Evolutionary conservation across 2,329 filamentous ascomycete genomes (phyloP), one percentile per base, ranked within the genome.

Genomic region (Microcyclosporella mali): DNA sequence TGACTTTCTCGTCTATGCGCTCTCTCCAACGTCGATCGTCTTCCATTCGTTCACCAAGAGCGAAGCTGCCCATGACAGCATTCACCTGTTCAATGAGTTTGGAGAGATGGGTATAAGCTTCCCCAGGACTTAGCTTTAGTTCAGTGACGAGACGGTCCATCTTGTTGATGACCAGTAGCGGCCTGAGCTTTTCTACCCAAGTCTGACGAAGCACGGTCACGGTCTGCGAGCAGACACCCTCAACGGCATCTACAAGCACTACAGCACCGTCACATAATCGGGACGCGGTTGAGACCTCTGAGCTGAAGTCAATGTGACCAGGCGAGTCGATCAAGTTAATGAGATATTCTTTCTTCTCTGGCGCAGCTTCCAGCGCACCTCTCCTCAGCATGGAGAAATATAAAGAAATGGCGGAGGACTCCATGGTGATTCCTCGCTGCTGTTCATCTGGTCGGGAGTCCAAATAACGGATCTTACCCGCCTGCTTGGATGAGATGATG

Each of bases 251-350:
- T 15, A 98, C 89, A 21, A 98, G 72, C 9, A 98, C 87, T 8
- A 97, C 80, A 6, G 92, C 92, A 29, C 92, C 92, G 64, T 98
- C 92, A 56, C 92, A 97, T 14, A 98, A 72, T 41, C 92, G 78
- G 8, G 90, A 97, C 2, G 92, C 92, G 1, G 90, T 97, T 1
- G 89, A 97, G 1, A 98, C 92, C 63, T 98, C 92, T 53, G 88
- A 95, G 70, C 89, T 95, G 65, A 98, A 98, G 67, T 98, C 92
- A 52, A 98, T 97, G 64, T 98, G 92, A 2, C 92, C 92, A 0
- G 92, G 92, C 1, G 92, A 97, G 68, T 98, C 92, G 61, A 98
- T 98, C 45, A 98, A 70, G 65, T 98, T 98, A 69, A 98, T 87
- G 49, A 98, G 74, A 61, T 95, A 95, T 66, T 98, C 90, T 61